Base-by-base conservation (phyloP, 2,329 filamentous ascomycete species). In the Pestalotiopsis sp. region DNA sequence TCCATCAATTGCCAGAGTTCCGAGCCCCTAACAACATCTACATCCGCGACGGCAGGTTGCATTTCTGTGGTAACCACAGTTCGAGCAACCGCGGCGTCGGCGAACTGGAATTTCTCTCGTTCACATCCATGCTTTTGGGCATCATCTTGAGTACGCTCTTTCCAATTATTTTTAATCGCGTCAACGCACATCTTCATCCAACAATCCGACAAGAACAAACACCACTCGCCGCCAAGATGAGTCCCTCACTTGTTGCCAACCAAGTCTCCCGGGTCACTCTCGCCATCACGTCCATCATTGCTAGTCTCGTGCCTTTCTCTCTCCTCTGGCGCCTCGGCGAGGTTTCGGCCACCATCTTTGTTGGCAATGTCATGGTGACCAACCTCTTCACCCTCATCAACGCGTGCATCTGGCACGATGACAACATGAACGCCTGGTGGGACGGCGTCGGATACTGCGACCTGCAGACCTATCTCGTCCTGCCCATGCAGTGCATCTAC, bases 401-500 rank as follows among this genome's bases (percentile, higher is more conserved):
- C 76, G 78, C 86, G 1, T 78, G 87, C 31, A 80, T 88, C 70
- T 90, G 88, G 88, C 82, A 78, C 69, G 76, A 84, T 73, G 81
- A 90, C 74, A 77, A 89, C 74, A 82, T 85, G 68, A 73, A 73
- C 40, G 70, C 70, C 41, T 90, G 87, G 87, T 89, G 80, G 79
- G 76, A 80, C 2, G 88, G 87, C 65, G 75, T 79, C 27, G 86
- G 85, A 20, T 82, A 86, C 77, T 90, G 88, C 73, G 87, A 90
- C 72, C 11, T 88, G 41, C 81, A 86, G 72, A 74, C 77, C 9
- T 84, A 82, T 71, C 61, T 80, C 9, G 62, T 66, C 23, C 77
- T 73, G n/a, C 76, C 80, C 4, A 68, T 83, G 31, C 74, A 82
- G 56, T 82, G 83, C 1, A 73, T 85, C 57, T 89, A 83, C 74